phyloP scores from a whole-genome alignment of 2,329 filamentous ascomycete species.

The Mycosphaerella arachidis region DNA sequence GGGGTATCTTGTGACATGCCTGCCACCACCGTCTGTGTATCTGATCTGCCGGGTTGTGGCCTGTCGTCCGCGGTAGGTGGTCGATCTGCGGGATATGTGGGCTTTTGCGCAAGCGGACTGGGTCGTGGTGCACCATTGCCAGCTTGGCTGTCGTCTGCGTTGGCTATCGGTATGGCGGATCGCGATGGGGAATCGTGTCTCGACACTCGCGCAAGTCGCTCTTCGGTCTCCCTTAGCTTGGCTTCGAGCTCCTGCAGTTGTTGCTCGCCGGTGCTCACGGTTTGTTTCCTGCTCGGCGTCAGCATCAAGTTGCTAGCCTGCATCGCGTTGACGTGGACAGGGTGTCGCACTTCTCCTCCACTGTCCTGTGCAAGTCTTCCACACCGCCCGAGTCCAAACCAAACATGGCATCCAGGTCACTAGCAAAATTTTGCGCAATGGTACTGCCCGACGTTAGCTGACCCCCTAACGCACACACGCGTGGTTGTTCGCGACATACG shows the following conservation, averaged over 20 bases:
- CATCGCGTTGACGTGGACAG: not conserved
- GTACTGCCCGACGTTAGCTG: conserved; percentile 54
- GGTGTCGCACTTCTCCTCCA: conserved; percentile 70
- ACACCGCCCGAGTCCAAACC: conserved; percentile 74
- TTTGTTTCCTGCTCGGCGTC: conserved; percentile 62
- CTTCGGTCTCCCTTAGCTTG: conserved; percentile 78
- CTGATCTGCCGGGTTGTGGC: conserved; percentile 16
- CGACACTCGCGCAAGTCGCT: conserved; percentile 53
- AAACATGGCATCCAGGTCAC: conserved; percentile 83
- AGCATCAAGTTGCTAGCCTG: not conserved
- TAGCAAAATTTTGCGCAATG: conserved; percentile 80
- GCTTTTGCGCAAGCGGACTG: conserved; percentile 25
- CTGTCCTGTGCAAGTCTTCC: conserved; percentile 66
- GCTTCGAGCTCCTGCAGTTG: conserved; percentile 85
- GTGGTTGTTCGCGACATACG: conserved; percentile 17
- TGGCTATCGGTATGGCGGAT: conserved; percentile 18
- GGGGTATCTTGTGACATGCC: conserved; percentile 23
- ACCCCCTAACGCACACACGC: not conserved
- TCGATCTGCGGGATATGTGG: conserved; percentile 22
- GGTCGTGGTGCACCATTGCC: conserved; percentile 14
- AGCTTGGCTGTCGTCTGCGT: conserved; percentile 15
- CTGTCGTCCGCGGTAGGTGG: conserved; percentile 16
- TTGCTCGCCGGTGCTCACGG: conserved; percentile 66
- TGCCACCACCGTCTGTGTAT: conserved; percentile 21
- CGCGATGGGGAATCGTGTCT: conserved; percentile 26